Percentiles rank a stretch among this genome's conserved stretches.
phyloP scores from a whole-genome alignment of 495 filamentous ascomycete species.

The Penicillium robsamsonii region DNA sequence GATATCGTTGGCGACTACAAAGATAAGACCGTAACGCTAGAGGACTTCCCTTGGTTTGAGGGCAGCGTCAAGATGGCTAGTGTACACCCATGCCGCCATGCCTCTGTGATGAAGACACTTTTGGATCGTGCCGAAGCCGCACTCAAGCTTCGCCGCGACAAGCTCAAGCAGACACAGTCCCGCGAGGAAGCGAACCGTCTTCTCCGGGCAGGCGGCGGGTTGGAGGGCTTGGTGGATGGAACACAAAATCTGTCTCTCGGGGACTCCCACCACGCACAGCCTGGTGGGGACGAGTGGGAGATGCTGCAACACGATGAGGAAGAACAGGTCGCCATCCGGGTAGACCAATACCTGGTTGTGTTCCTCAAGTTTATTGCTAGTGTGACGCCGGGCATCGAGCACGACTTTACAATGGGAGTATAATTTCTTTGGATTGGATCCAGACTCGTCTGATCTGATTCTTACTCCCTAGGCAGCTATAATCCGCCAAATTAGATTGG shows the following conservation, averaged over 20 bases:
- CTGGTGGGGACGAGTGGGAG: slow-evolving; percentile 83
- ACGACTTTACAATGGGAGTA: slow-evolving; percentile 98
- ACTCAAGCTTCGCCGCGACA: slow-evolving; percentile 82
- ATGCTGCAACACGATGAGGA: slow-evolving; percentile 66
- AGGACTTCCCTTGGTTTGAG: slow-evolving; percentile 93
- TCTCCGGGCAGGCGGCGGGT: slow-evolving; percentile 50
- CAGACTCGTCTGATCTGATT: neutral
- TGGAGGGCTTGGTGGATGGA: slow-evolving; percentile 65
- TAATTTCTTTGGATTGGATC: slow-evolving; percentile 34
- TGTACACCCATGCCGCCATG: slow-evolving; percentile 92
- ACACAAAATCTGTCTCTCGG: slow-evolving; percentile 47
- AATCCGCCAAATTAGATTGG: slow-evolving; percentile 4
- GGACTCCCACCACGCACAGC: slow-evolving; percentile 53
- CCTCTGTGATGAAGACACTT: slow-evolving; percentile 95
- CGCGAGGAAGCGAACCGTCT: slow-evolving; percentile 40
- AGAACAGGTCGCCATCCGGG: slow-evolving; percentile 84
- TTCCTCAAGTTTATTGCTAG: slow-evolving; percentile 98
- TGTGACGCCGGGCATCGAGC: slow-evolving; percentile 94
- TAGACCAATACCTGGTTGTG: slow-evolving; percentile 96
- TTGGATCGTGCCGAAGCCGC: slow-evolving; percentile 93
- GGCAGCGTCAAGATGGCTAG: slow-evolving; percentile 86
- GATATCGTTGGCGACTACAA: slow-evolving; percentile 99
- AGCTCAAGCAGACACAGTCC: slow-evolving; percentile 56
- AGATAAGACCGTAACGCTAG: slow-evolving; percentile 97
- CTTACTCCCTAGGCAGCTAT: neutral